phyloP scores from a whole-genome alignment of 140 eudicot species.

The Eryngium alpinum region DNA sequence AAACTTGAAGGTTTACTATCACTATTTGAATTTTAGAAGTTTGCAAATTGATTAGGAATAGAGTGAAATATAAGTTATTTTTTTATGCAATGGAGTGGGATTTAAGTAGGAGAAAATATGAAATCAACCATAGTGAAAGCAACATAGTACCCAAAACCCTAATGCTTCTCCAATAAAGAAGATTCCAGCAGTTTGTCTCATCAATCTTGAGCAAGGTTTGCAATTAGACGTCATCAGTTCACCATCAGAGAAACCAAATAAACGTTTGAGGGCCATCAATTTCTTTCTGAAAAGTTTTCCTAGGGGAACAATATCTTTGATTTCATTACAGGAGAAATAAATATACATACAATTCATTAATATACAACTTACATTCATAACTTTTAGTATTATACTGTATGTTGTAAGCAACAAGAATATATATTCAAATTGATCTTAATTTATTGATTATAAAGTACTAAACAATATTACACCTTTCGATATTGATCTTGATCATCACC shows the following conservation, averaged over 20 bases:
- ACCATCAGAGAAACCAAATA: slow-evolving; percentile 82
- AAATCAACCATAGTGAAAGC: slow-evolving; percentile 64
- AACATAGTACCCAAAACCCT: slow-evolving; percentile 88
- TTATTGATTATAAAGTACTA: background rate
- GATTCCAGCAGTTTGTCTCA: slow-evolving; percentile 87
- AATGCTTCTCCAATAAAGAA: slow-evolving; percentile 86
- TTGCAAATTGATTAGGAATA: background rate
- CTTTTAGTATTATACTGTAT: background rate
- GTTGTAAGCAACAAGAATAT: background rate
- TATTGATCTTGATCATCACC: background rate
- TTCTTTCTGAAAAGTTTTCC: background rate
- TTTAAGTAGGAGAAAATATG: background rate
- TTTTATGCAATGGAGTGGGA: background rate
- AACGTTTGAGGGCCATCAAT: slow-evolving; percentile 70
- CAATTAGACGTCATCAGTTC: slow-evolving; percentile 85
- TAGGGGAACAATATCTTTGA: too few relatives aligned
- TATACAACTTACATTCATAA: background rate
- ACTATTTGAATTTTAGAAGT: background rate
- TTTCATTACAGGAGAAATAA: too few relatives aligned
- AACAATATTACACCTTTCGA: background rate
- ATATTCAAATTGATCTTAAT: background rate
- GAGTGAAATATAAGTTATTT: background rate
- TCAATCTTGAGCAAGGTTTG: slow-evolving; percentile 77
- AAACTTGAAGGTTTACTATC: background rate
- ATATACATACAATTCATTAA: too few relatives aligned